Percentiles rank a stretch among this genome's conserved stretches.
These are phyloP conservation scores for Talaromyces liani DNA, from an alignment of 495 filamentous ascomycete species.

Conservation along the genomic window DNA sequence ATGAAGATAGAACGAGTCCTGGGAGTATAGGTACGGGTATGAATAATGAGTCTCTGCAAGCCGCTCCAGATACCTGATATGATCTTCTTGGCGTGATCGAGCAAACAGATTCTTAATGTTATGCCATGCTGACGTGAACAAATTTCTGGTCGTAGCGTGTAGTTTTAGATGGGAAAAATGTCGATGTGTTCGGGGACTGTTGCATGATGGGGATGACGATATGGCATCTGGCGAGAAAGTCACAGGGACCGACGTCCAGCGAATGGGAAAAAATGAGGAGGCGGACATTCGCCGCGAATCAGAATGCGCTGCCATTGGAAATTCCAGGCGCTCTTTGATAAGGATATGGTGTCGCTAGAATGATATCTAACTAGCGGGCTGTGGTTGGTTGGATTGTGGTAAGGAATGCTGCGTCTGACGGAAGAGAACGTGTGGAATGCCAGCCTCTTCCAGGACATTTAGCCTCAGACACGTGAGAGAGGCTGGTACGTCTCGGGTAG, in stretches of 20 bases:
- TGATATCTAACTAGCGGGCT: background rate
- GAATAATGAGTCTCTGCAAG: background rate
- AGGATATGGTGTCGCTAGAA: slow-evolving; percentile 1
- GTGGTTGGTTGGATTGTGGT: slow-evolving; percentile 7
- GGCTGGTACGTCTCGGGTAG: background rate
- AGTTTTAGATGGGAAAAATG: background rate
- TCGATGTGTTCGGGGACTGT: background rate
- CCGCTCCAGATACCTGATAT: background rate
- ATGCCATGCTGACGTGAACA: background rate
- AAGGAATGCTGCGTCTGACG: slow-evolving; percentile 4
- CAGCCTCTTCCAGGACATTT: background rate
- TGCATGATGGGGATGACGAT: background rate
- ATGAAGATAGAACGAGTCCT: background rate
- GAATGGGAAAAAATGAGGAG: slow-evolving; percentile 7
- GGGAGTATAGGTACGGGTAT: background rate
- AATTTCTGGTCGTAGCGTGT: background rate
- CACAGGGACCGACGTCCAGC: slow-evolving; percentile 5
- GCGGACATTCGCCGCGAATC: slow-evolving; percentile 3
- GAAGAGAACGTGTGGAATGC: slow-evolving; percentile 4
- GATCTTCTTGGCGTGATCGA: background rate
- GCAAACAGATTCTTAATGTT: slow-evolving; percentile 1
- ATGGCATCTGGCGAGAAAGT: background rate
- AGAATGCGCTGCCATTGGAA: background rate
- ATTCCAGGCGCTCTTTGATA: background rate
- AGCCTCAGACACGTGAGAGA: background rate